Evolutionary conservation across 2,329 filamentous ascomycete genomes (phyloP).

Genomic region (Chrysoporthe puriensis): DNA sequence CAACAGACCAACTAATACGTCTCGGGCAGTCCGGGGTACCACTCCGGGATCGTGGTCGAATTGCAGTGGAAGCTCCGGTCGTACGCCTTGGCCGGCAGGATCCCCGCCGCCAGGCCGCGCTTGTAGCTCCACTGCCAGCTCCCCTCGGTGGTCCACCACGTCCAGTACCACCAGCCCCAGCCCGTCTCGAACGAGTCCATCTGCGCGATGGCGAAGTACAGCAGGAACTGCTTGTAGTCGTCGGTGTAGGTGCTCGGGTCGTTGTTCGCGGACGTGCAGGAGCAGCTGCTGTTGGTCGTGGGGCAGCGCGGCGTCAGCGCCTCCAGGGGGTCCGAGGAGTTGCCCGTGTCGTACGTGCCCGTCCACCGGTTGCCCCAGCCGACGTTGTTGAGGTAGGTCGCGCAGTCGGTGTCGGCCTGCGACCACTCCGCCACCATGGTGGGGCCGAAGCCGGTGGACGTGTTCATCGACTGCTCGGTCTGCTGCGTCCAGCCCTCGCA

Average conservation of each 20-base stretch:
- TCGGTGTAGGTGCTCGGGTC: slow-evolving; percentile 68
- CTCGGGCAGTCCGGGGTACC: slow-evolving; percentile 57
- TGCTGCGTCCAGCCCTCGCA: slow-evolving; percentile 87
- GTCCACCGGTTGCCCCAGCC: slow-evolving; percentile 89
- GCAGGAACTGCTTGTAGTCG: slow-evolving; percentile 82
- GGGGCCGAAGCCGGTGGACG: slow-evolving; percentile 80
- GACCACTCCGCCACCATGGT: slow-evolving; percentile 97
- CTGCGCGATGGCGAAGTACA: slow-evolving; percentile 91
- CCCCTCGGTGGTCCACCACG: slow-evolving; percentile 51
- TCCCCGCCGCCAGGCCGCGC: slow-evolving; percentile 74
- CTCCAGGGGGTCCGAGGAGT: slow-evolving; percentile 52
- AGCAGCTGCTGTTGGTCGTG: slow-evolving; percentile 65
- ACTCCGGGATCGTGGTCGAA: slow-evolving; percentile 49
- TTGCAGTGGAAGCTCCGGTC: slow-evolving; percentile 71
- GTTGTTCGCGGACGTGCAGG: slow-evolving; percentile 76
- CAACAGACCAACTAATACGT: slow-evolving; percentile 44
- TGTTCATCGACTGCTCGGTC: slow-evolving; percentile 72
- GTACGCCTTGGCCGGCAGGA: slow-evolving; percentile 77
- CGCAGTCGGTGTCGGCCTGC: slow-evolving; percentile 96
- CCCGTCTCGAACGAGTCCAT: slow-evolving; percentile 93
- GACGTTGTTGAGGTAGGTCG: slow-evolving; percentile 84
- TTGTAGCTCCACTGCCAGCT: slow-evolving; percentile 93
- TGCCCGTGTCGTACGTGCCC: slow-evolving; percentile 77
- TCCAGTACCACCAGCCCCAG: slow-evolving; percentile 99
- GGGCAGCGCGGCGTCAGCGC: slow-evolving; percentile 78